Evolutionary conservation across 2,329 filamentous ascomycete genomes (phyloP), one percentile per base, ranked within the genome.

Genomic region (Pseudogymnoascus sp.): DNA sequence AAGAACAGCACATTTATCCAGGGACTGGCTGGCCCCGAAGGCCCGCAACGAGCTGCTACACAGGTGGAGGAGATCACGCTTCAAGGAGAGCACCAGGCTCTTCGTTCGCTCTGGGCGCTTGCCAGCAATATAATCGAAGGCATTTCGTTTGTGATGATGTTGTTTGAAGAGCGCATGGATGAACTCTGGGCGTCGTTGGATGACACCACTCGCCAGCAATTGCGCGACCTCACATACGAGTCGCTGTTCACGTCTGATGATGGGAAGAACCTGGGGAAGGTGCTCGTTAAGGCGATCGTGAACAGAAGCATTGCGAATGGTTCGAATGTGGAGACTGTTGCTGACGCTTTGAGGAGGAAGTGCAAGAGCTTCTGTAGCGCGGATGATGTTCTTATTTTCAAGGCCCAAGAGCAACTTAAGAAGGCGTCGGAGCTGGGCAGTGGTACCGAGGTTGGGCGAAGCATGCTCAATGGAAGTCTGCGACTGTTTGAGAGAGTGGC

Each of bases 321-420:
- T 8, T 93, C 92, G 4, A 99, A 97, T 66, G 93, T 99, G 19
- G 95, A 99, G 76, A 97, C 92, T 0, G 92, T 99, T 23, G 93
- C 94, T 0, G 94, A 99, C 75, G 91, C 92, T n/a, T 78, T 99
- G 59, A 85, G 94, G 55, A 84, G 94, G 69, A 85, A 92, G 69
- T 99, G 94, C 69, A 95, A 94, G 65, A 97, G 90, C 75, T 99
- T 99, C 82, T 99, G 94, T 75, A 97, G 92, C 70, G 87, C 93
- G 0, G 93, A 99, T 67, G 94, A 99, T 77, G 94, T 97, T 1
- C 87, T 97, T 66, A 93, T 97, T 68, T 99, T 99, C 85, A 97
- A 96, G 76, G 94, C 94, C 0, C 93, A 97, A 73, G 94, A 99
- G 75, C 90, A 93, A 70, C 79, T 97, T 61, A 95, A 96, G 79